Conservation (phyloP, 2,329 filamentous ascomycete species). For the Penicillium sp. region DNA sequence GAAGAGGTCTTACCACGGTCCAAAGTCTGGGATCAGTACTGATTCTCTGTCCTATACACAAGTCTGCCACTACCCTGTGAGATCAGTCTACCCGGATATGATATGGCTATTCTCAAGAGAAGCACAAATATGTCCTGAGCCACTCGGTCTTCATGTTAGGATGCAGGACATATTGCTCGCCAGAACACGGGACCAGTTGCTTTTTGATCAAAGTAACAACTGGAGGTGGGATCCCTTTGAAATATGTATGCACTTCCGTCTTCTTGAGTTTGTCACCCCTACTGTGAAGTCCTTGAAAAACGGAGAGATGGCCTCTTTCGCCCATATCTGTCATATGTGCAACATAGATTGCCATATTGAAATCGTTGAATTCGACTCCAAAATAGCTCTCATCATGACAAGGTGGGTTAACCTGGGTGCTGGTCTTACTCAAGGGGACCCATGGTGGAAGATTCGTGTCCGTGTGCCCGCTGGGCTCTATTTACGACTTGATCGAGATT, state of each 20-base stretch:
- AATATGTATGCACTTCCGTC: not conserved
- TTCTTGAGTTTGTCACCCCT: not conserved
- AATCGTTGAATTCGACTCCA: not conserved
- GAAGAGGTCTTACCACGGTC: conserved; percentile 2
- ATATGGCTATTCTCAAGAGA: conserved; percentile 9
- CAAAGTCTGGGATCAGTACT: conserved; percentile 3
- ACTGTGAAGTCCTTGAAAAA: not conserved
- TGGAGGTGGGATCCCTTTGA: not conserved
- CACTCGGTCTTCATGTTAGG: conserved; percentile 8
- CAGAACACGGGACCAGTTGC: too few relatives aligned
- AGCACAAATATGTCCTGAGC: conserved; percentile 6
- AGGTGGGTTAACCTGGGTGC: conserved; percentile 10
- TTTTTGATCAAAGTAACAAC: not conserved
- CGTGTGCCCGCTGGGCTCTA: not conserved
- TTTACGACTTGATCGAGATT: not conserved
- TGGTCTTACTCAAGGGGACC: conserved; percentile 4
- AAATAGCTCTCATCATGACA: conserved; percentile 3
- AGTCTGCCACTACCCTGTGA: conserved; percentile 17
- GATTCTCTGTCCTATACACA: conserved; percentile 30
- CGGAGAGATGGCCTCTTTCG: not conserved
- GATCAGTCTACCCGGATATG: not conserved
- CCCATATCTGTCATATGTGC: conserved; percentile 2
- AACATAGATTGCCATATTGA: conserved; percentile 4
- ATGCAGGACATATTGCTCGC: conserved; percentile 10
- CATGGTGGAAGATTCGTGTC: conserved; percentile 4